Conservation (phyloP, 805 yeast species). For the Wickerhamomyces queroliae region DNA sequence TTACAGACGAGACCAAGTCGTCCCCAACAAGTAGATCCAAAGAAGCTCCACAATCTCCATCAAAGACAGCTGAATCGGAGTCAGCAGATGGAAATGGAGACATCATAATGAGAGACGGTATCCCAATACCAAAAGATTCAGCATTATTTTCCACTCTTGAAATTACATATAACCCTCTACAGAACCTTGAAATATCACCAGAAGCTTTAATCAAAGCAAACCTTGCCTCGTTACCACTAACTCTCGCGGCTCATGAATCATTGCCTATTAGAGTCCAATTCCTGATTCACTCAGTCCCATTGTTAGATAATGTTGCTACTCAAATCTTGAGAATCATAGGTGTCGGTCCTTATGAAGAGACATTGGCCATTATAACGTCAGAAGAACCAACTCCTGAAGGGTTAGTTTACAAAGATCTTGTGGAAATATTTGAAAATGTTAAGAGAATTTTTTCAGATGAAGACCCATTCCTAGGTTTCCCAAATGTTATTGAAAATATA, state of each 20-base stretch:
- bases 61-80: neutral
- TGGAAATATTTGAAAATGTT: slow-evolving; percentile 74
- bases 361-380: slow-evolving; percentile 62
- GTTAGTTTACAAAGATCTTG: slow-evolving; percentile 55
- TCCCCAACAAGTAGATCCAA: neutral
- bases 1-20: neutral
- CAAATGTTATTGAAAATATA: slow-evolving; percentile 60
- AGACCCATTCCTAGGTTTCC: slow-evolving; percentile 67
- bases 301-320: slow-evolving; percentile 75
- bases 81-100: neutral
- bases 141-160: slow-evolving; percentile 6
- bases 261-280: slow-evolving; percentile 52
- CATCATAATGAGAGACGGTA: slow-evolving; percentile 10
- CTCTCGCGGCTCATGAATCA: slow-evolving; percentile 49
- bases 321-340: slow-evolving; percentile 73
- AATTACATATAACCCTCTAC: slow-evolving; percentile 16
- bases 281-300: slow-evolving; percentile 62
- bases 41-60: neutral
- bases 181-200: slow-evolving; percentile 4
- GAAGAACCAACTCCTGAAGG: slow-evolving; percentile 61
- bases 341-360: slow-evolving; percentile 69
- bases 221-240: slow-evolving; percentile 54
- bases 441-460: slow-evolving; percentile 61
- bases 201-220: slow-evolving; percentile 35
- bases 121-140: slow-evolving; percentile 18